phyloP scores from a whole-genome alignment of 225 moss, liverwort and hornwort genomes.

The Pseudisothecium myosuroides region DNA sequence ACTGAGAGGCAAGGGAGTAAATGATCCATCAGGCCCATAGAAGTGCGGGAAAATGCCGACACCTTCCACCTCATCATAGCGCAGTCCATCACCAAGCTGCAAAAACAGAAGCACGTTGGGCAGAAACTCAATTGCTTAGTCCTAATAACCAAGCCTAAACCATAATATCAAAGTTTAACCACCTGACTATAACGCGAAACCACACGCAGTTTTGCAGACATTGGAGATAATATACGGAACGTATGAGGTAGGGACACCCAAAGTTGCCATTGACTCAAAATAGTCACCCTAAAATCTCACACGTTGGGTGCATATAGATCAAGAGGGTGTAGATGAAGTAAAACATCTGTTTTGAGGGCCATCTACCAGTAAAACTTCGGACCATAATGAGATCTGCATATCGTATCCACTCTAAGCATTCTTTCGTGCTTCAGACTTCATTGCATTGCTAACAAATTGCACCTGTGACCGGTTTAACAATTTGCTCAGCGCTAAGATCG shows the following conservation, averaged over 20 bases:
- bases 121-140: neutral
- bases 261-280: neutral
- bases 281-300: neutral
- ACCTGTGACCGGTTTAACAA: neutral
- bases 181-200: neutral
- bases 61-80: slow-evolving; percentile 35
- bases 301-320: neutral
- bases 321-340: neutral
- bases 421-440: neutral
- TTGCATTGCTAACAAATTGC: neutral
- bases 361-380: neutral
- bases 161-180: neutral
- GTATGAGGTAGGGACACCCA: neutral
- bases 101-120: neutral
- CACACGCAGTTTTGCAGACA: neutral
- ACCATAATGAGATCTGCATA: neutral
- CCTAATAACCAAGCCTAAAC: neutral
- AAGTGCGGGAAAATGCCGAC: slow-evolving; percentile 44
- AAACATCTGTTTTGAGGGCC: neutral
- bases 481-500: neutral
- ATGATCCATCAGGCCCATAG: slow-evolving; percentile 26
- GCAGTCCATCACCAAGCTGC: slow-evolving; percentile 43
- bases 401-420: neutral
- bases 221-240: neutral
- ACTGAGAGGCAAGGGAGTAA: slow-evolving; percentile 22